Evolutionary conservation across 768 basidiomycete species (phyloP), one percentile per base, ranked within the genome.

Genomic region (Asterophora lycoperdoides): DNA sequence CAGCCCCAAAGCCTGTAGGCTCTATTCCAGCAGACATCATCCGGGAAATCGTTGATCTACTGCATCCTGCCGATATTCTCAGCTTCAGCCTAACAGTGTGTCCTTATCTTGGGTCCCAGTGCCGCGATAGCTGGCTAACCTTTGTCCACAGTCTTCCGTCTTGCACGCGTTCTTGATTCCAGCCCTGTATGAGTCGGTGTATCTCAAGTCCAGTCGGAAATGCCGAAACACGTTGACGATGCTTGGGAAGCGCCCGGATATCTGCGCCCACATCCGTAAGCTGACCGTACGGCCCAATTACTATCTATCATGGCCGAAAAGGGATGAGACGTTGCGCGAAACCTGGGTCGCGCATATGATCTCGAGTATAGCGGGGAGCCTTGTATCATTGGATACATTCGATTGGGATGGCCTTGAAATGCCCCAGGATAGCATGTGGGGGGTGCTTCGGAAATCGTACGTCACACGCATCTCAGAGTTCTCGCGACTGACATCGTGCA

Each of bases 361-460:
- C 8, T 56, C 57, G 15, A 30, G 48, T 1, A 60, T 77, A 8
- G 69, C 73, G 5, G 55, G 49, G 15, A 52, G 56, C 37, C 56
- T 76, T 41, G 60, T 41, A n/a, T 42, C 52, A 36, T 54, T 79
- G 55, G 64, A 70, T 20, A 72, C 72, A 0, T 76, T 79, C 55
- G 75, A 78, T 50, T 79, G 77, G 77, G 75, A 76, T 57, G 77
- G 76, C 17, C 59, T 71, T 14, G 77, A 79, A 59, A 57, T 75
- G 49, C 75, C 77, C 3, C 35, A 44, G 20, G 71, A 76, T 56
- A 43, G 43, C 9, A 58, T 79, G 19, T 79, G 76, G 77, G 62
- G 56, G 11, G 61, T 64, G 1, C 61, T 79, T 35, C 66, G 69
- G 46, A 49, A 55, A 13, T 65, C 59, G 73, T 77, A 49, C 34